Base-by-base conservation (phyloP, 2,329 filamentous ascomycete species). In the Pestalotiopsis sp. region DNA sequence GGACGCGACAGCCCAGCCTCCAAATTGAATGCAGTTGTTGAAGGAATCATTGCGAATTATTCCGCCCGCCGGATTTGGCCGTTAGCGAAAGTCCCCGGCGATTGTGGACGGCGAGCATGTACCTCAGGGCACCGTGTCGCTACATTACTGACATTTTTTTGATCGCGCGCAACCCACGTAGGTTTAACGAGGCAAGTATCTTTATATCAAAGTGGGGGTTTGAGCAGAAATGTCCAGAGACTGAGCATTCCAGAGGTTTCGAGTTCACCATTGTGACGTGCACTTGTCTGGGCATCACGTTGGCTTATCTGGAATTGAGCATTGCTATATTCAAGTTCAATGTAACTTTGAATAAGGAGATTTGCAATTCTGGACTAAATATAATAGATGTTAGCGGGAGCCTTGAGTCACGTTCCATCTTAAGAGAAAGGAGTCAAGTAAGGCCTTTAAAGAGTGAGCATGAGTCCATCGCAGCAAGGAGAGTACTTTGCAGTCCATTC, bases 81-180 rank as follows among this genome's bases (percentile, higher is more conserved):
- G 39, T 22, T 44, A 22, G 4, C n/a, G 39, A 13, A 13, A 40
- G 39, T 35, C 40, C n/a, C 61, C 2, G 61, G 61, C 9, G 39
- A 40, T 24, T 17, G n/a, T 64, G 17, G 61, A 64, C 39, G 61
- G 61, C n/a, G 35, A 44, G n/a, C 44, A 64, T 48, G 17, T 64
- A 17, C 61, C 39, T 26, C 4, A 5, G 5, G 26, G 3, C 26
- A 26, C 26, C 3, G 26, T 26, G 1, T 26, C 26, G 26, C 4
- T 26, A n/a, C n/a, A n/a, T n/a, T n/a, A 26, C 26, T 26, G 26
- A 26, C 26, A 26, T 26, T 4, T 26, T 26, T 26, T 26, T 26
- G 24, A 26, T 26, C 4, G 26, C 26, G 3, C 26, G 26, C 26
- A 26, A 64, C 40, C 20, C 62, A 11, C 3, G 39, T 6, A 52